Conservation (phyloP, 371 early-diverging fungal species). For the Rhizopus microsporus region DNA sequence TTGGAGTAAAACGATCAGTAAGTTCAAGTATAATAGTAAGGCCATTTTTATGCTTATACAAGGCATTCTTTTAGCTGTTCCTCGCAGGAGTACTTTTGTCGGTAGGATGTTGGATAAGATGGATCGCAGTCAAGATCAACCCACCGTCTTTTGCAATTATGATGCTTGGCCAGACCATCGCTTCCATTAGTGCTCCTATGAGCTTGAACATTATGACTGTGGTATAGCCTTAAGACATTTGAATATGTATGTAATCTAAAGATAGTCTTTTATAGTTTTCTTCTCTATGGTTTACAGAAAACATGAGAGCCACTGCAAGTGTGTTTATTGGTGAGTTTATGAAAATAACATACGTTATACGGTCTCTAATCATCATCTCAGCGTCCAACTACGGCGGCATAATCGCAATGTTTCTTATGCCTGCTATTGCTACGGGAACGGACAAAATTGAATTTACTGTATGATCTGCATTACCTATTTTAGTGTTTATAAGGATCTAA, state of each 20-base stretch:
- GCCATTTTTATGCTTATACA: constrained; percentile 1
- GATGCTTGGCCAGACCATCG: constrained; percentile 62
- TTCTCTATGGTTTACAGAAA: constrained; percentile 61
- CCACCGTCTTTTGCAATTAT: constrained; percentile 50
- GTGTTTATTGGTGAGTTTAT: constrained; percentile 37
- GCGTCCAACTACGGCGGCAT: constrained; percentile 50
- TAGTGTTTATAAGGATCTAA: not conserved
- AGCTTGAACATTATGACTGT: constrained; percentile 61
- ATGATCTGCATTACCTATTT: not conserved
- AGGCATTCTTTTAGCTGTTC: constrained; percentile 32
- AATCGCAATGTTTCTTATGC: constrained; percentile 52
- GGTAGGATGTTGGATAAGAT: constrained; percentile 63
- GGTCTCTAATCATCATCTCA: not conserved
- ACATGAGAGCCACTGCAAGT: constrained; percentile 58
- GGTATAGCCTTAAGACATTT: constrained; percentile 17
- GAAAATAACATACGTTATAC: not conserved
- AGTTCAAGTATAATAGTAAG: constrained; percentile 3
- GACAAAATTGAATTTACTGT: constrained; percentile 40
- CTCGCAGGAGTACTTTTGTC: constrained; percentile 49
- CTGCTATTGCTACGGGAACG: constrained; percentile 48
- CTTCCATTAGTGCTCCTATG: constrained; percentile 62
- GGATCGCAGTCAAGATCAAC: constrained; percentile 47
- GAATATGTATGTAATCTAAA: constrained; percentile 9
- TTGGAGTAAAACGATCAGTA: constrained; percentile 51
- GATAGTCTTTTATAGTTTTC: constrained; percentile 32